Base-by-base conservation (phyloP, 139 green algal species). In the Coccomyxa sp. region DNA sequence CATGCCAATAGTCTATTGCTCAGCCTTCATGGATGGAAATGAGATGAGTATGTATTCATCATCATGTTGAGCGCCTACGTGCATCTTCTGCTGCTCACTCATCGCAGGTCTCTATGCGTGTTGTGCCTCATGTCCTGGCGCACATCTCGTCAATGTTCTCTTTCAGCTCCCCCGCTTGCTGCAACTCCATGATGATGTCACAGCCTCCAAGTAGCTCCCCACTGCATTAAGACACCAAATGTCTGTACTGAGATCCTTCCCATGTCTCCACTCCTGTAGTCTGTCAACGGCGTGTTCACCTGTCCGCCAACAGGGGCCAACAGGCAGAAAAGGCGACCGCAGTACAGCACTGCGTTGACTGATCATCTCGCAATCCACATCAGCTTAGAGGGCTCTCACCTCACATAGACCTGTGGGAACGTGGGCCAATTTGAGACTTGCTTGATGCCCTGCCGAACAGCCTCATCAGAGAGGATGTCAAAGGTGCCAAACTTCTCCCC, bases 391-490 rank as follows among this genome's bases (percentile, higher is more conserved):
- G 16, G 86, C 84, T 97, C 92, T 24, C 90, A 90, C 0, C 89
- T 86, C 14, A 89, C 85, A 76, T 94, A 95, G 55, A 95, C 82
- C 86, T 97, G 94, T 37, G 94, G 94, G 83, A 92, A 98, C 6
- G 94, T 98, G 38, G 94, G 94, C 93, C 93, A 97, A 70, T 91
- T 83, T 55, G 82, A 89, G 76, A 90, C 92, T 58, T 84, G 44
- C 85, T 98, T 98, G 36, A 98, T 85, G 3, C 92, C 93, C 79
- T 96, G 87, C 39, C 95, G 86, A 0, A 97, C 78, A 0, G 73
- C 84, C 58, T 97, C 89, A 77, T 97, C 91, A 3, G 31, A 24
- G 10, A 98, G 86, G 82, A 98, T 98, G 86, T 98, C 95, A 83
- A 98, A 98, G 39, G 76, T 83, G 24, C 85, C 83, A 82, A 95